phyloP scores from a whole-genome alignment of 2,329 filamentous ascomycete species.

The Colletotrichum sublineola region DNA sequence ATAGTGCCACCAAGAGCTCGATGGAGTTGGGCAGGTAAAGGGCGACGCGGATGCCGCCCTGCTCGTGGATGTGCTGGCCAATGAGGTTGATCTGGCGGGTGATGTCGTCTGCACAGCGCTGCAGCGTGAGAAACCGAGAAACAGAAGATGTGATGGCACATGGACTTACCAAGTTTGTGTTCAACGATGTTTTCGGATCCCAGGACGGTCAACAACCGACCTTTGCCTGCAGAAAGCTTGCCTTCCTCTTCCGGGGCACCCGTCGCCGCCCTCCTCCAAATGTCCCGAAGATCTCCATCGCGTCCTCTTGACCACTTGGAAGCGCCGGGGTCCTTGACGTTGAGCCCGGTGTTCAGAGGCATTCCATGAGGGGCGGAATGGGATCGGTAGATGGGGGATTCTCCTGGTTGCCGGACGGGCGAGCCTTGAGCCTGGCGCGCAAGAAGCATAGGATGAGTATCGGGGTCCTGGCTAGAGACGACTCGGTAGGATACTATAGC shows the following conservation, averaged over 20 bases:
- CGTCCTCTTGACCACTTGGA: slow-evolving; percentile 87
- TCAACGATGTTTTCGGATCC: slow-evolving; percentile 82
- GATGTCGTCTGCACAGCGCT: slow-evolving; percentile 69
- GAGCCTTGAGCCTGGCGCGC: slow-evolving; percentile 85
- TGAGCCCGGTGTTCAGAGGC: slow-evolving; percentile 81
- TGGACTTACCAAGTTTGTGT: slow-evolving; percentile 70
- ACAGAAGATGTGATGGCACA: no score
- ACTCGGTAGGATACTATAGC: slow-evolving; percentile 79
- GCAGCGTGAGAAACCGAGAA: slow-evolving; percentile 5
- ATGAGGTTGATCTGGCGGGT: slow-evolving; percentile 90
- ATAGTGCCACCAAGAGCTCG: slow-evolving; percentile 85
- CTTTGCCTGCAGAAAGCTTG: slow-evolving; percentile 69
- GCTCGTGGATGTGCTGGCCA: slow-evolving; percentile 80
- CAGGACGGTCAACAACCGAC: slow-evolving; percentile 82
- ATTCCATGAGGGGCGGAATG: slow-evolving; percentile 88
- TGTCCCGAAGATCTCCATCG: slow-evolving; percentile 89
- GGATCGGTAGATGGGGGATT: slow-evolving; percentile 89
- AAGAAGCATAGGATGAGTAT: slow-evolving; percentile 92
- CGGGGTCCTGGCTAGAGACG: slow-evolving; percentile 81
- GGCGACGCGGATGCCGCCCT: slow-evolving; percentile 82
- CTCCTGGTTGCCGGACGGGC: slow-evolving; percentile 83
- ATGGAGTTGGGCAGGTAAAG: slow-evolving; percentile 94
- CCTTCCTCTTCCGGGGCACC: slow-evolving; percentile 76
- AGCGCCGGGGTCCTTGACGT: slow-evolving; percentile 83
- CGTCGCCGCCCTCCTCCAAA: slow-evolving; percentile 82